Evolutionary conservation across 352 stramenopile species (phyloP).

Genomic region (Pilasporangium apinafurcum): DNA sequence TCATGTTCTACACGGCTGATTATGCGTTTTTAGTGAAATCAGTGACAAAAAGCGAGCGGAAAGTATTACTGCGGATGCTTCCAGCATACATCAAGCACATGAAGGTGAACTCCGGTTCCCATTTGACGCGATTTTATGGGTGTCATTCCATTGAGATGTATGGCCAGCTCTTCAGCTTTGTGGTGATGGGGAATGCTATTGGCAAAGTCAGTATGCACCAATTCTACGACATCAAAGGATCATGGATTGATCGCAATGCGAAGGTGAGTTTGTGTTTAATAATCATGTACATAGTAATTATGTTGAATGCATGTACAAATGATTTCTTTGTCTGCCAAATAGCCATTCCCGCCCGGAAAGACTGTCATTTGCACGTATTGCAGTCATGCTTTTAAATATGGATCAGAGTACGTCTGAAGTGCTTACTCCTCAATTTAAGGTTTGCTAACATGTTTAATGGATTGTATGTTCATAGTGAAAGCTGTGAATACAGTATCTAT

Average conservation of each 20-base stretch:
- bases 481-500: slow-evolving; percentile 74
- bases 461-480: slow-evolving; percentile 22
- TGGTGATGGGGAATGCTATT: slow-evolving; percentile 90
- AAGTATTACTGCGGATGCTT: slow-evolving; percentile 77
- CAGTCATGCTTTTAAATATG: slow-evolving; percentile 73
- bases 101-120: slow-evolving; percentile 64
- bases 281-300: neutral
- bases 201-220: slow-evolving; percentile 79
- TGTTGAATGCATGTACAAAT: neutral
- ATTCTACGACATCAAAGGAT: slow-evolving; percentile 90
- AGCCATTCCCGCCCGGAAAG: slow-evolving; percentile 74
- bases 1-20: slow-evolving; percentile 90
- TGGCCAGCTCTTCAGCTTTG: slow-evolving; percentile 81
- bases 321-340: neutral
- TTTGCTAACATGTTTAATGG: neutral
- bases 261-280: slow-evolving; percentile 25
- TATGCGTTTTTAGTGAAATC: slow-evolving; percentile 87
- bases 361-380: slow-evolving; percentile 84
- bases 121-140: slow-evolving; percentile 87
- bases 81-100: slow-evolving; percentile 80
- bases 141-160: slow-evolving; percentile 90
- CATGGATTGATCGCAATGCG: slow-evolving; percentile 82
- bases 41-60: slow-evolving; percentile 71
- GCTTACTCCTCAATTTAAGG: neutral
- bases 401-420: slow-evolving; percentile 34